Base-by-base conservation (phyloP, 2,329 filamentous ascomycete genomes). In the Microcera coccophila region DNA sequence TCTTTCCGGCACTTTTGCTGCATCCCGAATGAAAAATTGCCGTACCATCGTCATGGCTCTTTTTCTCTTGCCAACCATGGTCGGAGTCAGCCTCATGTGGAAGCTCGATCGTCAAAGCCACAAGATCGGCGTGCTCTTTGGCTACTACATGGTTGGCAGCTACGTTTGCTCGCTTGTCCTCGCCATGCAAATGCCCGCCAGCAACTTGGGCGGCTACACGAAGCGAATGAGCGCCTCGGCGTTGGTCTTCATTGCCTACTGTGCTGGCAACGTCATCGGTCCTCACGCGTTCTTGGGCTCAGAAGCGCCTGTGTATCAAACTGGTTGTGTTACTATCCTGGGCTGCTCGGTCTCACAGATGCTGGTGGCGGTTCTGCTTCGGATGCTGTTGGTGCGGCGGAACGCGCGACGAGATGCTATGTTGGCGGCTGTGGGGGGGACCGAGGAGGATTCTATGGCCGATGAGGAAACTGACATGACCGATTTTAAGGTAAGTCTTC, bases 141-240 rank as follows among this genome's bases (percentile, higher is more conserved):
- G 71, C 1, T 77, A 78, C 53, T 80, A 79, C 52, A 70, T 78
- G 44, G 55, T 65, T n/a, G 65, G 72, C 0, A 62, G 70, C 1
- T 79, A 69, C 38, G 74, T 80, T 3, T 68, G 72, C 1, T 71
- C 72, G 3, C 63, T 80, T n/a, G 75, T 79, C 1, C 63, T 79
- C 2, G 74, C 74, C 1, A 64, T 80, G 15, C 77, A 76, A 49
- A 68, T 77, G 60, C 74, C 74, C 3, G 69, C 72, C 2, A 64
- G 69, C 20, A 76, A 76, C 39, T 55, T 75, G 2, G 72, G 66
- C 1, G 72, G 72, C 4, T 74, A 74, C 48, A 74, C 71, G 1
- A 74, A 74, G 59, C 64, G 72, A 14, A 67, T 67, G 4, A 73
- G 71, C 0, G 62, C 64, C 2, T 69, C 71, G 2, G 72, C 71